Conservation (phyloP, 2,329 filamentous ascomycete genomes). For the Mollisiaceae sp. region DNA sequence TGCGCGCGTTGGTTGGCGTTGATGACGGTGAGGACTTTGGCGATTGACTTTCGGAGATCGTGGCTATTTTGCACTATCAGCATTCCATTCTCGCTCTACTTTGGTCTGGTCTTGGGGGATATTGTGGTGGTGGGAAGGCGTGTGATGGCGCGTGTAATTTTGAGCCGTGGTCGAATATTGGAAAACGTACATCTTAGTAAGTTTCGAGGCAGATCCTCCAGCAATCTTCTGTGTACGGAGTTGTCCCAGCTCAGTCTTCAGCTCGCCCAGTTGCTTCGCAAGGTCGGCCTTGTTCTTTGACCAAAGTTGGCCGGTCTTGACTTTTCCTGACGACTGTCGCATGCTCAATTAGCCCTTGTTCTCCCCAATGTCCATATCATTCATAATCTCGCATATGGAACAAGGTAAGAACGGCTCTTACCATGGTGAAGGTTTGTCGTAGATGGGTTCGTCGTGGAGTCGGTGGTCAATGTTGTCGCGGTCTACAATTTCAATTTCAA, state of each 20-base stretch:
- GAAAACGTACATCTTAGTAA: conserved; percentile 88
- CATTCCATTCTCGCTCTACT: conserved; percentile 8
- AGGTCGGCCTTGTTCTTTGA: conserved; percentile 99
- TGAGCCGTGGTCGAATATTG: background rate
- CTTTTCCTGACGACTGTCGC: conserved; percentile 66
- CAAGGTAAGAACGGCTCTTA: conserved; percentile 31
- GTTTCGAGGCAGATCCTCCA: conserved; percentile 89
- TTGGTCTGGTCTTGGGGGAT: background rate
- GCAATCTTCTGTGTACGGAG: conserved; percentile 98
- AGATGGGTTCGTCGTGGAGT: conserved; percentile 32
- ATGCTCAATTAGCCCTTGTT: conserved; percentile 43
- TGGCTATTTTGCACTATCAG: conserved; percentile 63
- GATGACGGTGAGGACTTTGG: conserved; percentile 98
- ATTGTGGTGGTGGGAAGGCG: background rate
- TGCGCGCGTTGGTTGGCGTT: conserved; percentile 99
- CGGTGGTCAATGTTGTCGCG: conserved; percentile 36
- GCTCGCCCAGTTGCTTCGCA: conserved; percentile 90
- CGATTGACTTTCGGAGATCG: conserved; percentile 99
- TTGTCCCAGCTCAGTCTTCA: conserved; percentile 95
- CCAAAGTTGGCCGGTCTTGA: conserved; percentile 98
- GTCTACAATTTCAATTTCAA: conserved; percentile 17
- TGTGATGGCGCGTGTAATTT: background rate
- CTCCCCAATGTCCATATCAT: conserved; percentile 2
- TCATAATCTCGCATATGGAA: background rate
- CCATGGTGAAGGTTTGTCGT: conserved; percentile 43